phyloP scores from a whole-genome alignment of 2,329 filamentous ascomycete species.

The Exophiala dermatitidis region DNA sequence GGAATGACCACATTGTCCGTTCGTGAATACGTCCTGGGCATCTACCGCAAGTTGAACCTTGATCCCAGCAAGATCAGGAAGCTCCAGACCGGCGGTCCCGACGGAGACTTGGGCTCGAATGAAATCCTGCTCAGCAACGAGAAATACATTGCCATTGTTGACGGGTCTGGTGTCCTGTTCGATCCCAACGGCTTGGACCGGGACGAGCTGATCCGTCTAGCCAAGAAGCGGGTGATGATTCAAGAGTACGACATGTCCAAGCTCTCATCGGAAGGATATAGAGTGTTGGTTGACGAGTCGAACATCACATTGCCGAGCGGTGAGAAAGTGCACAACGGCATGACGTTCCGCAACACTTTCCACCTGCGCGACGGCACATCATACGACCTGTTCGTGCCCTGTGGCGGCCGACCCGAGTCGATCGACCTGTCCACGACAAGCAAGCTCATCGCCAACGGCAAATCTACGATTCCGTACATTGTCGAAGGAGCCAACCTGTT shows the following conservation, averaged over 20 bases:
- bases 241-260: slow-evolving; percentile 76
- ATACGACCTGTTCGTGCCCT: slow-evolving; percentile 89
- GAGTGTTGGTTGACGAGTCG: slow-evolving; percentile 83
- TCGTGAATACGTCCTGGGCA: slow-evolving; percentile 89
- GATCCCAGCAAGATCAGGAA: slow-evolving; percentile 80
- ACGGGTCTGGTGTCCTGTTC: slow-evolving; percentile 88
- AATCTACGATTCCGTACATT: slow-evolving; percentile 81
- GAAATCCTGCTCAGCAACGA: slow-evolving; percentile 95
- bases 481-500: slow-evolving; percentile 98
- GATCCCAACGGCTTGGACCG: slow-evolving; percentile 85
- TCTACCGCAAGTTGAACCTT: slow-evolving; percentile 91
- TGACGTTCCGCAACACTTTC: slow-evolving; percentile 94
- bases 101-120: slow-evolving; percentile 94
- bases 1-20: slow-evolving; percentile 98
- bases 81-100: slow-evolving; percentile 94
- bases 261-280: slow-evolving; percentile 80
- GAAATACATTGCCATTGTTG: slow-evolving; percentile 92
- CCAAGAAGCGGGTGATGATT: slow-evolving; percentile 84
- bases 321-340: slow-evolving; percentile 83
- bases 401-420: slow-evolving; percentile 90
- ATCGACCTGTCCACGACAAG: slow-evolving; percentile 84
- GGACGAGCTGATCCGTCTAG: slow-evolving; percentile 73
- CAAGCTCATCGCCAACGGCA: slow-evolving; percentile 85
- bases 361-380: slow-evolving; percentile 71
- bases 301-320: slow-evolving; percentile 82